Base-by-base conservation (phyloP, 805 yeast species). In the Metschnikowia anglica region DNA sequence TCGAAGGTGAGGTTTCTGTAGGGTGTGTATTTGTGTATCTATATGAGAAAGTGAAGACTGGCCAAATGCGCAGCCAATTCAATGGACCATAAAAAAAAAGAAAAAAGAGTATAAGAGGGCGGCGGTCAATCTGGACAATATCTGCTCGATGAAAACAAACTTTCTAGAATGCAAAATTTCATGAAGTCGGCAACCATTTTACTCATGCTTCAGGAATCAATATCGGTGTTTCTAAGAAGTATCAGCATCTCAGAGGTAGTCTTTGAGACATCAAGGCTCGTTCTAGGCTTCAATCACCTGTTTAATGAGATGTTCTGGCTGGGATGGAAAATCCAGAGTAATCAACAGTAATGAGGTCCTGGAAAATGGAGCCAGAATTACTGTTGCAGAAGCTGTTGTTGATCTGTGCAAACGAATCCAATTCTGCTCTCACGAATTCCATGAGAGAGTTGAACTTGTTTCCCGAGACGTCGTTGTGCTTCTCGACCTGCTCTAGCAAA, bases 391-490 rank as follows among this genome's bases (percentile, higher is more conserved):
- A 15, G 29, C 40, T 48, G 43, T 37, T 44, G 49, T 55, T 53
- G 41, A 63, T 41, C 37, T 50, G 53, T 19, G 66, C 68, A 34
- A 51, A 56, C 25, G 60, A 60, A 23, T 56, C 63, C 30, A 72
- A 52, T 51, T 73, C 76, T 15, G 65, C 61, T 32, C 60, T 62
- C 23, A 77, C 61, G 47, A 63, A 69, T 10, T 75, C 79, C 15
- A 74, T 58, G 11, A 74, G 78, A 11, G 60, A 45, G n/a, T 52
- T 53, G 48, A 80, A 69, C 44, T 71, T 67, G 15, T 72, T 74
- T 10, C 52, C 53, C 2, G 81, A 63, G 7, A 55, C 33, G 32
- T 68, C 72, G 55, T 78, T 70, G 51, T 78, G 81, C 33, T 60
- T 62, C 30, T 61, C 60, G 37, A 80, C 55, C 52, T 68, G 74